Evolutionary conservation across 306 rosid species (phyloP).

Genomic region (Clitoria ternatea): DNA sequence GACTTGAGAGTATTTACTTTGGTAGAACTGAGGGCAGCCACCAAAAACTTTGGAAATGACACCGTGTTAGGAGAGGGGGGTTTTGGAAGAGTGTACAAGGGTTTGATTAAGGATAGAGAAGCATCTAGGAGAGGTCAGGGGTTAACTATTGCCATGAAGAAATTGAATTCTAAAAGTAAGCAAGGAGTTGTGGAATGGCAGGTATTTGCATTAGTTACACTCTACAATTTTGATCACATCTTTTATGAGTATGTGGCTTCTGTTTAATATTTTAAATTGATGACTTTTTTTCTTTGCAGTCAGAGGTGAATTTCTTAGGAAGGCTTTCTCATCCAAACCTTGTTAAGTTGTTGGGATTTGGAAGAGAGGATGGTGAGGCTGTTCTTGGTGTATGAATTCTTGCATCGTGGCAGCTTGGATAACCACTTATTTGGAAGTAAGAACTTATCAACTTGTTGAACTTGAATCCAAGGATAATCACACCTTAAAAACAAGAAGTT

Average conservation of each 20-base stretch:
- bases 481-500: no score
- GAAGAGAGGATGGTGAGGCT: constrained; percentile 54
- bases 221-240: background rate
- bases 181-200: constrained; percentile 90
- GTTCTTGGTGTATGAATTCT: constrained; percentile 65
- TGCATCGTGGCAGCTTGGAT: constrained; percentile 81
- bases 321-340: constrained; percentile 89
- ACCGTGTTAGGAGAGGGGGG: constrained; percentile 82
- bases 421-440: constrained; percentile 94
- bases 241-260: background rate
- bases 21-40: constrained; percentile 63
- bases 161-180: constrained; percentile 53
- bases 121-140: constrained; percentile 33
- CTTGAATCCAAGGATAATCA: background rate
- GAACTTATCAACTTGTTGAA: constrained; percentile 3
- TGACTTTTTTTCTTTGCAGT: constrained; percentile 42
- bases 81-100: constrained; percentile 84
- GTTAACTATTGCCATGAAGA: constrained; percentile 67
- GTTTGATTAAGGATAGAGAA: constrained; percentile 57
- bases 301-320: constrained; percentile 93
- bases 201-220: constrained; percentile 36
- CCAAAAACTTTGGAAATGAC: constrained; percentile 63
- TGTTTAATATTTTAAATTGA: background rate
- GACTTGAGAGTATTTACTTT: constrained; percentile 57
- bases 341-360: constrained; percentile 70